Base-by-base conservation (phyloP, 2,329 filamentous ascomycete genomes). In the Alternaria triticina region DNA sequence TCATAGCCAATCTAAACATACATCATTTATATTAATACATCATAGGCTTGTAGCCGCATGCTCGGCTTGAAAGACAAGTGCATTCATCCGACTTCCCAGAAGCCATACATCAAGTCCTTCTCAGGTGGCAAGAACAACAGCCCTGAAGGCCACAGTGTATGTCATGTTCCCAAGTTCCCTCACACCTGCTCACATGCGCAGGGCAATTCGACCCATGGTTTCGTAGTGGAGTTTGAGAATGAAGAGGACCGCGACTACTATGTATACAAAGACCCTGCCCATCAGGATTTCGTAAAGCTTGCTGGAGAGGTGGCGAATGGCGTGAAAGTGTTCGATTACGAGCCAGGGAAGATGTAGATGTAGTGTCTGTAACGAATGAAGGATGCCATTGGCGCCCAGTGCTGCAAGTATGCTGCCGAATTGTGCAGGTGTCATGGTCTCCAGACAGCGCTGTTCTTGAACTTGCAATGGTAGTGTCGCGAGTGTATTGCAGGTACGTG, bases 191-290 rank as follows among this genome's bases (percentile, higher is more conserved):
- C 3, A 57, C 25, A n/a, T 25, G 4, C 2, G 2, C 43, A 79
- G 89, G 83, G 85, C 52, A 90, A 86, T 0, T 86, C 90, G 54
- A 89, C 89, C 0, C 91, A 94, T 74, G 89, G 84, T 0, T 93
- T 93, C 66, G 85, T 94, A 2, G 84, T 86, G 22, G 87, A 91
- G 69, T 93, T 94, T 62, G 84, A 85, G 10, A 89, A 77, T 22
- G 82, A 82, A 17, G 85, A 87, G 65, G 90, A 94, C 73, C 82
- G 90, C 50, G 85, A 89, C 64, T 93, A 92, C 71, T 94, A 93
- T 74, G 78, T 91, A 7, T 78, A 86, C 55, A 80, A 87, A 28
- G 91, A 94, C 69, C 88, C 89, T 1, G 85, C 80, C 9, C 91
- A 93, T 74, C 79, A 83, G 36, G 86, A 77, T 0, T 92, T 92